Base-by-base conservation (phyloP, 179 eudicot genomes). In the Amaranthus tricolor region DNA sequence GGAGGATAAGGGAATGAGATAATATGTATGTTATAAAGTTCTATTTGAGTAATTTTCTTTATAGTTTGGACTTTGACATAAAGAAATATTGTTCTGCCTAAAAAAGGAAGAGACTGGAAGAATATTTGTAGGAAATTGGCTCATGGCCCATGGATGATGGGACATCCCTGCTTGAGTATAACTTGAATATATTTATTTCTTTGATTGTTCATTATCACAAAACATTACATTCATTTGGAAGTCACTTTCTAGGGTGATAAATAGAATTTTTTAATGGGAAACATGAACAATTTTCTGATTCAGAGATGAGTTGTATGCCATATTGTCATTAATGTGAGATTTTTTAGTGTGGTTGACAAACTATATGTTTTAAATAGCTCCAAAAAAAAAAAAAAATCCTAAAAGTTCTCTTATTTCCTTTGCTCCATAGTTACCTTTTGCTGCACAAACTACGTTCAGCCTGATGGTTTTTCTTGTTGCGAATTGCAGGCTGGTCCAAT, bases 401-500 rank as follows among this genome's bases (percentile, higher is more conserved):
- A 9, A n/a, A 15, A 66, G 17, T 55, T 65, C 72, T 65, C n/a
- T 31, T 40, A 12, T 68, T 49, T 2, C 6, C 51, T 6, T n/a
- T 43, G 11, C 14, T 21, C 50, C 0, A n/a, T 47, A 61, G 13
- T 45, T 44, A 14, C 48, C 67, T 58, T 20, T 24, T 58, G 19
- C 49, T n/a, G 43, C 43, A 24, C 9, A 44, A 59, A 70, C 20
- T 62, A 13, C 47, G 14, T 65, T 9, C 62, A 15, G 60, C 53
- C 77, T 72, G 59, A 67, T 55, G 62, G 59, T 62, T 58, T 50
- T 48, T 53, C 8, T 19, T 50, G 3, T 59, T 68, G 64, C 52
- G 56, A 61, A 50, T 74, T 73, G 76, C 90, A 96, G 99, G 87
- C 82, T 96, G 84, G 92, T 96, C 79, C 98, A 93, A 60, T 96